These are phyloP conservation scores for Candida coquimbonensis DNA, from an alignment of 805 yeast genomes.

Conservation along the genomic window DNA sequence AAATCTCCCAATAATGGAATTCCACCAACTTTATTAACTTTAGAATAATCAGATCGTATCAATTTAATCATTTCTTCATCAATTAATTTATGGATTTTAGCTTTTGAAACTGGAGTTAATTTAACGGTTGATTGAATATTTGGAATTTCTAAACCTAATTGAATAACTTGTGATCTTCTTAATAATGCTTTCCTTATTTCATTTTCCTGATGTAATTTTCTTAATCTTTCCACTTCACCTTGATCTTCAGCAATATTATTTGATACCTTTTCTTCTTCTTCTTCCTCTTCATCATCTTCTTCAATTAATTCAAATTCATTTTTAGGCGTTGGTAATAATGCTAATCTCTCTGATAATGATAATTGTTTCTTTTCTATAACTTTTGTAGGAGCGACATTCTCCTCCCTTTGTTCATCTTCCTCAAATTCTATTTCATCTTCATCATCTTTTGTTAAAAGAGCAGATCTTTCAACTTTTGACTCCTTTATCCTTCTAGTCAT, in stretches of 20 bases:
- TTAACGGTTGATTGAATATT: conserved; percentile 7
- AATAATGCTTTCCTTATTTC: conserved; percentile 19
- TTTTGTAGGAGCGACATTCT: neutral
- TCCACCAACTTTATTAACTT: conserved; percentile 19
- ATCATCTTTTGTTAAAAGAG: conserved; percentile 21
- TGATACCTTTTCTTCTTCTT: neutral
- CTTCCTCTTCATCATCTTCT: conserved; percentile 24
- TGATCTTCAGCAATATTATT: conserved; percentile 8
- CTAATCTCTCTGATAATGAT: conserved; percentile 20
- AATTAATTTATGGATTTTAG: conserved; percentile 11
- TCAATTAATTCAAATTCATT: conserved; percentile 39
- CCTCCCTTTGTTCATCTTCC: conserved; percentile 9
- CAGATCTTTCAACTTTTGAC: conserved; percentile 30
- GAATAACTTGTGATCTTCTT: conserved; percentile 41
- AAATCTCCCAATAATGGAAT: conserved; percentile 16
- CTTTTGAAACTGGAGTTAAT: neutral
- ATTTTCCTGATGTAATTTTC: conserved; percentile 8
- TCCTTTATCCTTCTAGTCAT: conserved; percentile 36
- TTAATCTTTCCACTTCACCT: conserved; percentile 18
- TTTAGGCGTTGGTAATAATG: conserved; percentile 33
- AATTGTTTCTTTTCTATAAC: neutral
- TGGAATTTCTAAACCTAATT: conserved; percentile 38
- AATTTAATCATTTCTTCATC: conserved; percentile 28
- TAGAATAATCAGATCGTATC: conserved; percentile 36
- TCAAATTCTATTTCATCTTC: conserved; percentile 11